Evolutionary conservation across 139 green algal genomes (phyloP), one percentile per base, ranked within the genome.

Genomic region (Closterium sp.): DNA sequence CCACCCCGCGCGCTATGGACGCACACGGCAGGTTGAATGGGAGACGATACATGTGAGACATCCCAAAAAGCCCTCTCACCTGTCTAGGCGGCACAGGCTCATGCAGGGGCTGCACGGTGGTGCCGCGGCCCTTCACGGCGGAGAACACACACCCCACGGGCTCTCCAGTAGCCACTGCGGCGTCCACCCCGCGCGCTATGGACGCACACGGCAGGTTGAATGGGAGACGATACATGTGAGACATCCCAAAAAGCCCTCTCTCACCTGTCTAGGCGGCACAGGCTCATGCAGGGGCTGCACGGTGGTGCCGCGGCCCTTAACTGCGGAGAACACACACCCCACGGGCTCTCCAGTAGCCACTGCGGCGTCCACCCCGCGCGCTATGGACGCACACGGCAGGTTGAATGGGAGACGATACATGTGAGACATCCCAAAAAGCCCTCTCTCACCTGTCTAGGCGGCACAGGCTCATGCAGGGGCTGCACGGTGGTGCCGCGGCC

Each of bases 321-420:
- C 86, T 2, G 97, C 97, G 5, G 94, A 91, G 89, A 99, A 99
- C 7, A 99, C 91, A 91, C 93, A 96, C 85, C 97, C 97, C 9
- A 96, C 89, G 88, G 91, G 28, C 31, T 88, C 2, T n/a, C 62
- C 70, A 31, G 21, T 29, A 11, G 93, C 96, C n/a, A 94, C 91
- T 0, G n/a, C n/a, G n/a, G n/a, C n/a, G n/a, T n/a, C n/a, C n/a
- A n/a, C n/a, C n/a, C n/a, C n/a, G n/a, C n/a, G n/a, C n/a, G n/a
- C n/a, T n/a, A n/a, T n/a, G n/a, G n/a, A n/a, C n/a, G n/a, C n/a
- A n/a, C n/a, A n/a, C n/a, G n/a, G n/a, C n/a, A n/a, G n/a, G n/a
- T n/a, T n/a, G n/a, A n/a, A n/a, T n/a, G n/a, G n/a, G n/a, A n/a
- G n/a, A n/a, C 30, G 85, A 13, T 38, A 31, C 85, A 17, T 17